phyloP scores from a whole-genome alignment of 345 rosid species.

The Euclidium syriacum region DNA sequence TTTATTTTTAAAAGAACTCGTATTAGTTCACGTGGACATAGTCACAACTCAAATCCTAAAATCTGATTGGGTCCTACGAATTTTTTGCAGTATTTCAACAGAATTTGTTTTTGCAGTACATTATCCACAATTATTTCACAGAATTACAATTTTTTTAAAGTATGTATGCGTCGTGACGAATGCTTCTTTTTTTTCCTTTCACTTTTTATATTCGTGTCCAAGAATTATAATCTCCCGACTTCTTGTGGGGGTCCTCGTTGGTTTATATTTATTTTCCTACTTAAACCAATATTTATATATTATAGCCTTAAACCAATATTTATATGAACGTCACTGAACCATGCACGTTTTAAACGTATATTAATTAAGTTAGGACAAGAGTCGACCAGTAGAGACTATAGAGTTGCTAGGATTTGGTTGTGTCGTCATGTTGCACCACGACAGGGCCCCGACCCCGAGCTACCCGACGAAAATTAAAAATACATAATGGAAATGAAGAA shows the following conservation, averaged over 20 bases:
- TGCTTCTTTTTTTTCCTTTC: slow-evolving; percentile 1
- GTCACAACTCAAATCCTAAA: slow-evolving; percentile 8
- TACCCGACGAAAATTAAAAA: neutral
- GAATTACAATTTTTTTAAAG: neutral
- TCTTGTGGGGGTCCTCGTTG: slow-evolving; percentile 12
- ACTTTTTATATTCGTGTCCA: slow-evolving; percentile 18
- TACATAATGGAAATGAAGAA: neutral
- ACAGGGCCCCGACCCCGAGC: neutral
- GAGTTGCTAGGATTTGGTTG: slow-evolving; percentile 23
- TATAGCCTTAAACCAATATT: neutral
- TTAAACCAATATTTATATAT: neutral
- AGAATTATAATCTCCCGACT: slow-evolving; percentile 22
- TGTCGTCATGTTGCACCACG: slow-evolving; percentile 29
- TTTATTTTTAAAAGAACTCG: too few relatives aligned
- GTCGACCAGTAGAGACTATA: slow-evolving; percentile 17
- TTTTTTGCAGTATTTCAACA: too few relatives aligned
- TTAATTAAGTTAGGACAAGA: slow-evolving; percentile 25
- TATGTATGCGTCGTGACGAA: slow-evolving; percentile 24
- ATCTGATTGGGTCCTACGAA: slow-evolving; percentile 37
- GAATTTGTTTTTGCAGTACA: slow-evolving; percentile 22
- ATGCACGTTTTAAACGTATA: slow-evolving; percentile 22
- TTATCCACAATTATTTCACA: slow-evolving; percentile 20
- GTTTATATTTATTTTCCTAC: neutral
- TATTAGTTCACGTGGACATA: slow-evolving; percentile 24
- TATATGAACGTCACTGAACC: slow-evolving; percentile 19